A percentile compares a stretch with the other conserved stretches of the same genome.
Evolutionary conservation across 352 stramenopile genomes (phyloP).

Genomic region (Globisporangium radiosum): DNA sequence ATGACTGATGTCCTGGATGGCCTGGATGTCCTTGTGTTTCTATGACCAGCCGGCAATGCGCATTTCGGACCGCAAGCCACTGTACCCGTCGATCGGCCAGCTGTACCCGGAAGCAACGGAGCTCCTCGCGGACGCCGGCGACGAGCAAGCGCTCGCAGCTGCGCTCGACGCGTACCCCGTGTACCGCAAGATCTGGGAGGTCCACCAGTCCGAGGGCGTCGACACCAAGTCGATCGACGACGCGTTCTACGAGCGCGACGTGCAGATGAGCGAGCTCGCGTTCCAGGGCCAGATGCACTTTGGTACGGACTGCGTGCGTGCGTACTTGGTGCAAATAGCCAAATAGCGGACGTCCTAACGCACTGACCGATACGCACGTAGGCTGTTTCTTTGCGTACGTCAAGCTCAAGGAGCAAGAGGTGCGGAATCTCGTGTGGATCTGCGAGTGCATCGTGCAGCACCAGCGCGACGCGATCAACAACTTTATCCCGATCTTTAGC

Average conservation of each 20-base stretch:
- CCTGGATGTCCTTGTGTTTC: slow-evolving; percentile 16
- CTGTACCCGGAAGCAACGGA: slow-evolving; percentile 97
- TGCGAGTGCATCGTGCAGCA: slow-evolving; percentile 98
- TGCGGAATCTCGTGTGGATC: slow-evolving; percentile 99
- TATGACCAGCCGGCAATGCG: slow-evolving; percentile 89
- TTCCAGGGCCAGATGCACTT: slow-evolving; percentile 99
- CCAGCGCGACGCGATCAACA: slow-evolving; percentile 98
- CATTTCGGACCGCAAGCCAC: slow-evolving; percentile 93
- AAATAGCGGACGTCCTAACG: no score
- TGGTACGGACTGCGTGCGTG: slow-evolving; percentile 30
- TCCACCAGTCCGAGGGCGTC: slow-evolving; percentile 90
- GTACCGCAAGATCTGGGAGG: slow-evolving; percentile 96
- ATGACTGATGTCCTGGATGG: slow-evolving; percentile 9
- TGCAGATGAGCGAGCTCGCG: slow-evolving; percentile 96
- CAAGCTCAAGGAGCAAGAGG: slow-evolving; percentile 99
- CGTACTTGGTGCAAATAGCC: not conserved
- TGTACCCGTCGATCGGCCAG: slow-evolving; percentile 96
- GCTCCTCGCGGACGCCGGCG: slow-evolving; percentile 88
- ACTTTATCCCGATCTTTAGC: slow-evolving; percentile 99
- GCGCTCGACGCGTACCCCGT: slow-evolving; percentile 94
- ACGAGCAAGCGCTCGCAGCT: slow-evolving; percentile 81
- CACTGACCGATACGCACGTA: slow-evolving; percentile 5
- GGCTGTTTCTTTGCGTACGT: slow-evolving; percentile 98
- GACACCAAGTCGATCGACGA: slow-evolving; percentile 98
- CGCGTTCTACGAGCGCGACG: slow-evolving; percentile 98